Evolutionary conservation across 106 monocot genomes (phyloP).

Genomic region (Triglochin maritima): DNA sequence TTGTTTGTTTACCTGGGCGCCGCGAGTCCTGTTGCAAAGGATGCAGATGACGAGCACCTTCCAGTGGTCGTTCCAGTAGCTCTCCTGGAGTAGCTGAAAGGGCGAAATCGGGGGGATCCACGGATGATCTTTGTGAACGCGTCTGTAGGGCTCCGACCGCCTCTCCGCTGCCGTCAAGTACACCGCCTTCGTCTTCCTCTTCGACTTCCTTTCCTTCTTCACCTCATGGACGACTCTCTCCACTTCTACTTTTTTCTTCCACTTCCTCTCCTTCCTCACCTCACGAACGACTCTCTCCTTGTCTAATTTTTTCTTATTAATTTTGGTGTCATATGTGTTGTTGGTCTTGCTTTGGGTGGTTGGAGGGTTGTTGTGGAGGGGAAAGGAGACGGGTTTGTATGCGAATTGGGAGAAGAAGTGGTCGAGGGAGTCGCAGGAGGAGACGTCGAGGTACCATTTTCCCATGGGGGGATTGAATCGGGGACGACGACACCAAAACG

Average conservation of each 20-base stretch:
- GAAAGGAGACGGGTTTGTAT: slow-evolving; percentile 1
- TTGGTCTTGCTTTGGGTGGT: not conserved
- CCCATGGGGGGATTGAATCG: too few relatives aligned
- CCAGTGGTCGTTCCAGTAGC: slow-evolving; percentile 3
- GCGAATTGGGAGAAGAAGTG: slow-evolving; percentile 3
- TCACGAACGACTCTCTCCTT: not conserved
- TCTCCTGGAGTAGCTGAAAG: slow-evolving; percentile 1
- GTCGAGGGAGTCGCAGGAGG: slow-evolving; percentile 1
- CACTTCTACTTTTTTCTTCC: not conserved
- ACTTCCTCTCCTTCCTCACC: not conserved
- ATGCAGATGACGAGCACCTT: slow-evolving; percentile 8
- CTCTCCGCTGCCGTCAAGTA: not conserved
- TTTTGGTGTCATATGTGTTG: not conserved
- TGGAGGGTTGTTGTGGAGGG: not conserved
- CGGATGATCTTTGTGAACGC: not conserved
- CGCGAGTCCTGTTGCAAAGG: slow-evolving; percentile 7
- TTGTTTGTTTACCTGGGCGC: slow-evolving; percentile 10
- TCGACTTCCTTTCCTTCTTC: not conserved
- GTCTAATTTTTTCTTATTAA: not conserved
- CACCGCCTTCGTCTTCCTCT: not conserved
- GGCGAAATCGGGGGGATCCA: slow-evolving; percentile 7
- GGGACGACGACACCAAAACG: too few relatives aligned
- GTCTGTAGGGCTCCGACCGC: slow-evolving; percentile 6
- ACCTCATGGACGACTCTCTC: too few relatives aligned
- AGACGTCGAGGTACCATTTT: too few relatives aligned